A percentile compares a stretch with the other conserved stretches of the same genome.
phyloP scores from a whole-genome alignment of 2,329 filamentous ascomycete species.

The Fusarium sp. region DNA sequence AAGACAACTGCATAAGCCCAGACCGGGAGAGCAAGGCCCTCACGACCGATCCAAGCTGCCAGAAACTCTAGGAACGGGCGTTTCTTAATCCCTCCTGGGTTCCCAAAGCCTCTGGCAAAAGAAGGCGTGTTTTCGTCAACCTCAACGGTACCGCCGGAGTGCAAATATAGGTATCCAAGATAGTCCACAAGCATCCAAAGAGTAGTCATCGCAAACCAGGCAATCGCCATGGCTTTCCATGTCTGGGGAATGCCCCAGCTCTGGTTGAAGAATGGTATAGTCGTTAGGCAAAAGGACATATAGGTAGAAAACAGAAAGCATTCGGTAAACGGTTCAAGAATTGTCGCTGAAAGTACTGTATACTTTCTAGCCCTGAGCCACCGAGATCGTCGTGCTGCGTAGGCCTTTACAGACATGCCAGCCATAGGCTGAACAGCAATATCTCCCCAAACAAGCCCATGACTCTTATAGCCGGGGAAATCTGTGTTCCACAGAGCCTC shows the following conservation, averaged over 20 bases:
- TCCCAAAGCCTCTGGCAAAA: constrained; percentile 69
- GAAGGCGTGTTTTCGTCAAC: constrained; percentile 77
- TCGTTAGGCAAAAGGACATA: constrained; percentile 81
- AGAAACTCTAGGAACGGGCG: constrained; percentile 78
- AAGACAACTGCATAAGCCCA: constrained; percentile 91
- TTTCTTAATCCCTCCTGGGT: constrained; percentile 54
- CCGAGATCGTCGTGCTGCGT: constrained; percentile 82
- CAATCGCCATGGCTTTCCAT: constrained; percentile 71
- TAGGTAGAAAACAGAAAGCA: constrained; percentile 85
- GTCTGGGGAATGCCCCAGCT: constrained; percentile 67
- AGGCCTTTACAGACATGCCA: constrained; percentile 80
- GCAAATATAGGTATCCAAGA: constrained; percentile 76
- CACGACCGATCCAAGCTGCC: constrained; percentile 84
- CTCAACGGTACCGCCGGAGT: constrained; percentile 77
- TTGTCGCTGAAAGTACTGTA: constrained; percentile 87
- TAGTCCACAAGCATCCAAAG: constrained; percentile 83
- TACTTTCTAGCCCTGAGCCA: constrained; percentile 96
- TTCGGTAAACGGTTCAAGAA: constrained; percentile 94
- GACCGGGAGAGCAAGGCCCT: constrained; percentile 84
- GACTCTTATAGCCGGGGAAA: constrained; percentile 76
- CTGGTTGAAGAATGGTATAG: constrained; percentile 70
- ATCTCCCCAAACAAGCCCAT: constrained; percentile 86
- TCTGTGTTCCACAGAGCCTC: constrained; percentile 86
- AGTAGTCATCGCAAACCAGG: constrained; percentile 74
- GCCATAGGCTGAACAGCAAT: constrained; percentile 90